Evolutionary conservation across 2,329 filamentous ascomycete genomes (phyloP).

Genomic region (Xylaria hypoxylon): DNA sequence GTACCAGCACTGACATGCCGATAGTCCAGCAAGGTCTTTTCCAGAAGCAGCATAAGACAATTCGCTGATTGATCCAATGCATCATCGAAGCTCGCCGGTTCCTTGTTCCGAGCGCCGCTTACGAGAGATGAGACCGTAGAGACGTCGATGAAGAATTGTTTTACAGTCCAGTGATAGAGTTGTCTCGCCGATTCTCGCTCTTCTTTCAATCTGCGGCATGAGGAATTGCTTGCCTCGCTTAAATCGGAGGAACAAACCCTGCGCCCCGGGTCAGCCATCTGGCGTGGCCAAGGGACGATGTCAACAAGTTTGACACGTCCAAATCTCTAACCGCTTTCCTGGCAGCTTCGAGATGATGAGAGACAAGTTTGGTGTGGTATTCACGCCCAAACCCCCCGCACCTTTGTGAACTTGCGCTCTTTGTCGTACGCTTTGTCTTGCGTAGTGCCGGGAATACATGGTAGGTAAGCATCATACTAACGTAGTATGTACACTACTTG

Average conservation of each 20-base stretch:
- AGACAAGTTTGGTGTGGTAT: conserved; percentile 4
- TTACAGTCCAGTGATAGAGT: conserved; percentile 15
- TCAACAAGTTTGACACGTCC: conserved; percentile 20
- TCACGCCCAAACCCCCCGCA: background rate
- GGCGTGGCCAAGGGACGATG: conserved; percentile 2
- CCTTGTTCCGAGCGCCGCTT: conserved; percentile 8
- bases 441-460: conserved; percentile 2
- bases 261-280: conserved; percentile 21
- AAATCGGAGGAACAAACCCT: conserved; percentile 19
- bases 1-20: background rate
- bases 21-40: conserved; percentile 1
- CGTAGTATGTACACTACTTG: too few relatives aligned
- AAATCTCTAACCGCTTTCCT: conserved; percentile 24
- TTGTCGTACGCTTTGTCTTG: conserved; percentile 5
- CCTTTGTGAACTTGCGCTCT: conserved; percentile 20
- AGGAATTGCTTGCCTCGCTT: conserved; percentile 13
- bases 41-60: background rate
- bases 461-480: conserved; percentile 4
- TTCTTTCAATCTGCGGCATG: conserved; percentile 4
- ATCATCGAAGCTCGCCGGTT: background rate
- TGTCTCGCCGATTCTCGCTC: conserved; percentile 22
- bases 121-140: conserved; percentile 7
- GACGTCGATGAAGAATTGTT: conserved; percentile 19
- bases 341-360: conserved; percentile 18
- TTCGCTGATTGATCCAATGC: too few relatives aligned